Evolutionary conservation across 73 alveolate genomes (phyloP).

Genomic region (Blepharisma japonicum): DNA sequence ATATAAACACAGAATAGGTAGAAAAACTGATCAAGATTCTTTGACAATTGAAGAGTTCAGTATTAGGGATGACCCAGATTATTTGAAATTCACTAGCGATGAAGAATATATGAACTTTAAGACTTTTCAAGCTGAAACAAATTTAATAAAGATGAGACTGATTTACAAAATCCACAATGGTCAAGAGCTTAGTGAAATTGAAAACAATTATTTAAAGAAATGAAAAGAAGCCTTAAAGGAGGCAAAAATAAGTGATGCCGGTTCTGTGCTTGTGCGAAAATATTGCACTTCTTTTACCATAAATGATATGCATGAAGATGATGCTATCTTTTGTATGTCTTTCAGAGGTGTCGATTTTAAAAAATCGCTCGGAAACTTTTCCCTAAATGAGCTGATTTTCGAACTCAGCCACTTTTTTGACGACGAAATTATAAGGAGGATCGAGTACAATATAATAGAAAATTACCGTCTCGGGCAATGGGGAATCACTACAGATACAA

Average conservation of each 20-base stretch:
- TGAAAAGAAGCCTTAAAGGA: constrained; percentile 37
- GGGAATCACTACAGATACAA: constrained; percentile 40
- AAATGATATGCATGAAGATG: constrained; percentile 28
- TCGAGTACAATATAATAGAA: constrained; percentile 41
- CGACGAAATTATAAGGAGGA: constrained; percentile 39
- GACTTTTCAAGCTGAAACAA: constrained; percentile 54
- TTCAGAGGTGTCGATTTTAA: constrained; percentile 35
- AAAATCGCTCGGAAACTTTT: constrained; percentile 29
- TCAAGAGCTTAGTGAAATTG: constrained; percentile 34
- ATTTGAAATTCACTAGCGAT: constrained; percentile 35
- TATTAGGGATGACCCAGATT: constrained; percentile 51
- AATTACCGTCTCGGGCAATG: constrained; percentile 37
- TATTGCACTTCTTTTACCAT: constrained; percentile 25
- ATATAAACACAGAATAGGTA: constrained; percentile 20
- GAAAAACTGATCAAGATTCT: constrained; percentile 31
- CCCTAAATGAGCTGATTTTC: constrained; percentile 48
- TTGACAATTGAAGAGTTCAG: constrained; percentile 38
- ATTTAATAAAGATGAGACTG: constrained; percentile 46
- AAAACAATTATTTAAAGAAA: constrained; percentile 34
- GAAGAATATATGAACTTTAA: constrained; percentile 31
- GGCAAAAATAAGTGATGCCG: constrained; percentile 32
- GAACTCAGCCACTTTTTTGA: constrained; percentile 60
- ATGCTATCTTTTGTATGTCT: constrained; percentile 18
- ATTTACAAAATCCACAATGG: constrained; percentile 42
- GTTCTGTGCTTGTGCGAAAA: constrained; percentile 39